A percentile compares a stretch with the other conserved stretches of the same genome.
These are phyloP conservation scores for Tephrocybe sp. DNA, from an alignment of 768 basidiomycete species.

Conservation along the genomic window DNA sequence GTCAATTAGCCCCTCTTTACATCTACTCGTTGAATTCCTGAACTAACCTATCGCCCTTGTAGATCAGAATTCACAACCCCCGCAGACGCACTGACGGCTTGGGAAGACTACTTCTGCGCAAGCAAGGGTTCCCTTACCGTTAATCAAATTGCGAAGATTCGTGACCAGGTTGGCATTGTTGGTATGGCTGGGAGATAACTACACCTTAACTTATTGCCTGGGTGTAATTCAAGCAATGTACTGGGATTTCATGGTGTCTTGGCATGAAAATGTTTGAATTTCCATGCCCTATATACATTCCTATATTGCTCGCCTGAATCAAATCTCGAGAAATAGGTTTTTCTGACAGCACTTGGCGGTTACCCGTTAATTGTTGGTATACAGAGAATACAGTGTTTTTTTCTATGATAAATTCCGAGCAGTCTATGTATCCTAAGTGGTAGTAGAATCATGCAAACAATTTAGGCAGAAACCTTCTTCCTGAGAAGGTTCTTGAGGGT, in stretches of 20 bases:
- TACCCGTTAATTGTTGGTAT: too few relatives aligned
- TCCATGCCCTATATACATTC: too few relatives aligned
- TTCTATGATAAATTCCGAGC: too few relatives aligned
- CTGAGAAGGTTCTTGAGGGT: conserved; percentile 82
- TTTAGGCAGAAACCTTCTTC: conserved; percentile 59
- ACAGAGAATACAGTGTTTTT: too few relatives aligned
- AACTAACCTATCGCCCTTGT: not conserved
- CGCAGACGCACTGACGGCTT: conserved; percentile 66
- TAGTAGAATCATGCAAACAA: not conserved
- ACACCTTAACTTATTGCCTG: too few relatives aligned
- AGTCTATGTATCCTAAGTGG: too few relatives aligned
- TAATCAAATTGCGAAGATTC: conserved; percentile 87
- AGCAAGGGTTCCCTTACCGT: conserved; percentile 80
- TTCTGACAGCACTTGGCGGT: too few relatives aligned
- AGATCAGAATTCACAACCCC: conserved; percentile 64
- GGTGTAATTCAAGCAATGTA: too few relatives aligned
- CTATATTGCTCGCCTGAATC: too few relatives aligned
- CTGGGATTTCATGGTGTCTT: too few relatives aligned
- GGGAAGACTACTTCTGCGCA: conserved; percentile 84
- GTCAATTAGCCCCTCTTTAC: not conserved
- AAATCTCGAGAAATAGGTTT: too few relatives aligned
- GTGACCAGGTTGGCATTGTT: conserved; percentile 81
- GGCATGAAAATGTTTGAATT: too few relatives aligned
- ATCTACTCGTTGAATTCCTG: not conserved
- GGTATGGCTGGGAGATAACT: conserved; percentile 82